These are phyloP conservation scores for Patellaria atrata DNA, from an alignment of 495 filamentous ascomycete genomes.

Conservation along the genomic window DNA sequence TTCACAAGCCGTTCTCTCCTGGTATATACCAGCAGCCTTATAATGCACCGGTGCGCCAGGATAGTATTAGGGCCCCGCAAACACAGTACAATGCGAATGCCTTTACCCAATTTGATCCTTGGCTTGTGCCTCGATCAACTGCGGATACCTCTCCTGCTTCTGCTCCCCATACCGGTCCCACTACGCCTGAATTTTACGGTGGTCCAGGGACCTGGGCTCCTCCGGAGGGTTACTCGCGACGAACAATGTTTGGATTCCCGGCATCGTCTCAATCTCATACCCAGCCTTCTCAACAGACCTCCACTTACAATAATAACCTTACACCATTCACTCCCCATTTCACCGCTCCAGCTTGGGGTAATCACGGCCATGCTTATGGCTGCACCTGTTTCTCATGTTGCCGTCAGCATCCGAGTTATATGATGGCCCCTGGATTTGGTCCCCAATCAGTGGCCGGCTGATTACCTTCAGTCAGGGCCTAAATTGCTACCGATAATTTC, in stretches of 20 bases:
- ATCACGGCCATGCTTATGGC: slow-evolving; percentile 35
- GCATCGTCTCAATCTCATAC: slow-evolving; percentile 18
- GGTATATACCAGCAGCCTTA: slow-evolving; percentile 12
- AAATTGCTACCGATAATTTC: too few species aligned
- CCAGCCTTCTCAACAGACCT: slow-evolving; percentile 17
- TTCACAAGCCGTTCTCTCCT: slow-evolving; percentile 21
- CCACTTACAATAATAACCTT: slow-evolving; percentile 15
- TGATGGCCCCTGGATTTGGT: slow-evolving; percentile 41
- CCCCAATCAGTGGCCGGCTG: slow-evolving; percentile 43
- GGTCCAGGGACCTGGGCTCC: slow-evolving; percentile 32
- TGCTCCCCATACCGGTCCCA: slow-evolving; percentile 51
- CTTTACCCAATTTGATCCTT: slow-evolving; percentile 33
- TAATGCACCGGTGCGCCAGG: slow-evolving; percentile 11
- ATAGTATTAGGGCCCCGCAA: slow-evolving; percentile 14
- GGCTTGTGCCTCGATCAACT: slow-evolving; percentile 37
- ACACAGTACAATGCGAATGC: slow-evolving; percentile 12
- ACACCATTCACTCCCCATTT: slow-evolving; percentile 19
- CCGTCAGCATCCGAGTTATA: slow-evolving; percentile 49
- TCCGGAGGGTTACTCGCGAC: slow-evolving; percentile 21
- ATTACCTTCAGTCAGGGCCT: too few species aligned
- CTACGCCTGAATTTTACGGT: slow-evolving; percentile 29
- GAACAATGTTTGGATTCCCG: slow-evolving; percentile 25
- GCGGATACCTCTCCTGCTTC: slow-evolving; percentile 55
- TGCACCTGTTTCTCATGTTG: slow-evolving; percentile 57
- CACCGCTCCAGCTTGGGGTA: slow-evolving; percentile 21